Base-by-base conservation (phyloP, 768 basidiomycete genomes). In the Lactarius sanguifluus region DNA sequence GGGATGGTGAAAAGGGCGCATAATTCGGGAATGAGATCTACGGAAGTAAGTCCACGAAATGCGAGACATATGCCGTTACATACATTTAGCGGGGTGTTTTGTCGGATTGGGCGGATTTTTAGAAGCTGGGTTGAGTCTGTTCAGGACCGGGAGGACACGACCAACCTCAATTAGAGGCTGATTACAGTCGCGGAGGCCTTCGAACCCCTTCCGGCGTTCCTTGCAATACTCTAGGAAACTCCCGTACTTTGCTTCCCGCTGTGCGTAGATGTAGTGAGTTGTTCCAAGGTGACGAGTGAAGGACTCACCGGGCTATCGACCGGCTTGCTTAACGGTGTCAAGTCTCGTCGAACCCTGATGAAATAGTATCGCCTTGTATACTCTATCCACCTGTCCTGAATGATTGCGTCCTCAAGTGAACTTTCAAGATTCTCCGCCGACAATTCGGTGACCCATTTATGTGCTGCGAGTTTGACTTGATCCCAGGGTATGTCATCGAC, bases 381-480 rank as follows among this genome's bases (percentile, higher is more conserved):
- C 72, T 91, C 90, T n/a, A 85, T 83, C 77, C 80, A 81, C 65
- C 91, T 81, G 71, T 94, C 92, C 75, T 92, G 90, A 40, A 95
- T 78, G 25, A 94, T 78, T 30, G 86, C 83, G 58, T 82, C 85
- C 43, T 78, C 75, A 38, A 80, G 77, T 25, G 84, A 71, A 9
- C 75, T 72, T 61, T 79, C 76, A 16, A 78, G 40, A 18, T 74
- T 71, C 8, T 77, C 76, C 54, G 71, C 72, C 57, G 79, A 78
- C 28, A 92, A 78, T 3, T 82, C 79, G 10, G 79, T 76, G 57
- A 81, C 80, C 81, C 84, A 89, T 32, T 81, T 76, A 57, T 79
- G 76, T 9, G 81, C 85, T 4, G 83, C 88, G 28, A 81, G 74
- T 38, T 77, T 74, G 54, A 93, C 81, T 20, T 78, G 73, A 56